A percentile compares a stretch with the other conserved stretches of the same genome.
These are phyloP conservation scores for Sophora flavescens DNA, from an alignment of 306 rosid genomes.

Conservation along the genomic window DNA sequence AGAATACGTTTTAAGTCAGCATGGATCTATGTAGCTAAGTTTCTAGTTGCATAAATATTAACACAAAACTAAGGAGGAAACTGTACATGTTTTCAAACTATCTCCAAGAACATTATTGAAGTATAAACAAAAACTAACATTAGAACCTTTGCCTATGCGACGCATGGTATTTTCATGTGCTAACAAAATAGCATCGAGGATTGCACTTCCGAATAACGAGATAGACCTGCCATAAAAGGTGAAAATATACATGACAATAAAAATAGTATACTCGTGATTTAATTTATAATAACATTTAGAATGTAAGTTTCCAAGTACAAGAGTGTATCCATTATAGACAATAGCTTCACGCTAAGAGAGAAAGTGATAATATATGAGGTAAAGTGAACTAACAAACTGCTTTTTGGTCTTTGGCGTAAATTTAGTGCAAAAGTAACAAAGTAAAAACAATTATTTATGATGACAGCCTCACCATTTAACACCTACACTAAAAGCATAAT, in stretches of 20 bases:
- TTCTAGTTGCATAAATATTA: constrained; percentile 2
- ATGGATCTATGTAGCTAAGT: constrained; percentile 4
- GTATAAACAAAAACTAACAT: constrained; percentile 29
- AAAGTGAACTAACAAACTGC: constrained; percentile 39
- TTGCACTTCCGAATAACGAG: constrained; percentile 80
- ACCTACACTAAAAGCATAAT: constrained; percentile 21
- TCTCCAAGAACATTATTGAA: constrained; percentile 33
- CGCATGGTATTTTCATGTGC: constrained; percentile 84
- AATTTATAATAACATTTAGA: neutral
- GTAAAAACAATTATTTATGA: constrained; percentile 30
- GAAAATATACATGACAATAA: constrained; percentile 18
- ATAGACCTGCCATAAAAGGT: constrained; percentile 70
- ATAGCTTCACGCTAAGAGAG: constrained; percentile 22
- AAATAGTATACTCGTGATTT: neutral
- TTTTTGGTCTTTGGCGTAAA: constrained; percentile 8
- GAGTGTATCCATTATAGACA: constrained; percentile 27
- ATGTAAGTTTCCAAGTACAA: constrained; percentile 25
- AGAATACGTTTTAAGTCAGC: constrained; percentile 22
- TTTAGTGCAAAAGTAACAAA: constrained; percentile 24
- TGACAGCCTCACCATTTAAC: constrained; percentile 37
- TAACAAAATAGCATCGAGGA: constrained; percentile 76
- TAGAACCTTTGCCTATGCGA: constrained; percentile 75
- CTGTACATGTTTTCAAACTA: neutral
- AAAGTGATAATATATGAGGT: constrained; percentile 22
- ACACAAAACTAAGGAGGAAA: constrained; percentile 33